Evolutionary conservation across 2,329 filamentous ascomycete genomes (phyloP), one percentile per base, ranked within the genome.

Genomic region (Didymella exigua): DNA sequence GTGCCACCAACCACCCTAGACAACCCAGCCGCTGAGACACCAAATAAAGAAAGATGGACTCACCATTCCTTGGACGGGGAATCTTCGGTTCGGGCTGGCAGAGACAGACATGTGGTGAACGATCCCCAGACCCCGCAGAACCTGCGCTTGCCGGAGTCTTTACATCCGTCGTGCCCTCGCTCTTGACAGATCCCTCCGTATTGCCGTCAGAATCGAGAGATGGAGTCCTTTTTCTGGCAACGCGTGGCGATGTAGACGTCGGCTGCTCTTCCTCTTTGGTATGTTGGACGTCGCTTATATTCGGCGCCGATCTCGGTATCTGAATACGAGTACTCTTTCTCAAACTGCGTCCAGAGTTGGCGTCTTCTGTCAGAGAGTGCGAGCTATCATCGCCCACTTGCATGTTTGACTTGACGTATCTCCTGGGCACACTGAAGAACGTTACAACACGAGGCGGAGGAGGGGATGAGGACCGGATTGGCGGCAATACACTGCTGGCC

Each of bases 1-100:
- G 52, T 54, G 52, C 52, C 52, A 54, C 52, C 52, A 54, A 49
- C 52, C 26, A 26, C 45, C 40, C 16, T 36, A 31, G 38, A 13
- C 38, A 29, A 45, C 19, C 45, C 19, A 56, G 40, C 30, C 47
- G 47, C 53, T 43, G 41, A 34, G 54, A 59, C 49, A 43, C 49
- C 43, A 37, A 59, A 69, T 55, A 68, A 68, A 69, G 60, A 61
- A 67, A 27, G 26, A 58, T 27, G 46, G 45, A 80, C 86, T 76
- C 76, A 89, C 87, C 86, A 79, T 90, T 90, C 75, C 87, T 82
- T 63, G 87, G 87, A 65, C 87, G 79, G 54, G 87, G 87, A 58
- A 89, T 88, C 73, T 89, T 89, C 21, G 86, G 86, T 67, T 89
- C 86, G 33, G 86, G 86, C 66, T 87, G 86, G 73, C 87, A 89